These are phyloP conservation scores for Hemileccinum rubropunctum DNA, from an alignment of 768 basidiomycete genomes.

Conservation along the genomic window DNA sequence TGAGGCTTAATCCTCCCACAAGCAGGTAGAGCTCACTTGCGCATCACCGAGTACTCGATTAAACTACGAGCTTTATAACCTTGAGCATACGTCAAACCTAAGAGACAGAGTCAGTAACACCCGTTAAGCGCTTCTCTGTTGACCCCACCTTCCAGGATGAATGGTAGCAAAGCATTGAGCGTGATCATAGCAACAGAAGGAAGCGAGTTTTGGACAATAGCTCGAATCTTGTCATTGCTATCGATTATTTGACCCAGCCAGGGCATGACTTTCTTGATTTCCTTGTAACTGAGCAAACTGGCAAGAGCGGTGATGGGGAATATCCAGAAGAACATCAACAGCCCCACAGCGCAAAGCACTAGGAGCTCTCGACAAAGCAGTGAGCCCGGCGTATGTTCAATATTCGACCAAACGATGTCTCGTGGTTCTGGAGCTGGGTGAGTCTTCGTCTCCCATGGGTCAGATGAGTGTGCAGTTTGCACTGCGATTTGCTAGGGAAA, in stretches of 20 bases:
- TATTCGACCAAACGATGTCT: conserved; percentile 93
- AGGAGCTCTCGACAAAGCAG: conserved; percentile 67
- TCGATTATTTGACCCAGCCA: conserved; percentile 88
- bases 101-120: conserved; percentile 30
- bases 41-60: conserved; percentile 90
- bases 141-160: conserved; percentile 75
- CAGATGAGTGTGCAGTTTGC: conserved; percentile 76
- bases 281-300: conserved; percentile 84
- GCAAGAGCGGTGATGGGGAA: conserved; percentile 89
- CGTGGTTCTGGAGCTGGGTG: conserved; percentile 88
- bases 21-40: conserved; percentile 59
- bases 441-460: conserved; percentile 64
- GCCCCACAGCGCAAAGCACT: conserved; percentile 62
- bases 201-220: conserved; percentile 91
- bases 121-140: neutral
- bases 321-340: conserved; percentile 89
- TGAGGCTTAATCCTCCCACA: conserved; percentile 3
- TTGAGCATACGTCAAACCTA: conserved; percentile 77
- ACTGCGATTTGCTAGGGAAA: conserved; percentile 74
- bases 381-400: conserved; percentile 60
- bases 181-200: conserved; percentile 89
- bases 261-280: conserved; percentile 88
- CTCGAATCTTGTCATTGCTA: conserved; percentile 71
- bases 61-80: conserved; percentile 88
- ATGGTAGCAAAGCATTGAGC: conserved; percentile 86